Conservation (phyloP, 2,329 filamentous ascomycete genomes). For the Elsinoe arachidis region DNA sequence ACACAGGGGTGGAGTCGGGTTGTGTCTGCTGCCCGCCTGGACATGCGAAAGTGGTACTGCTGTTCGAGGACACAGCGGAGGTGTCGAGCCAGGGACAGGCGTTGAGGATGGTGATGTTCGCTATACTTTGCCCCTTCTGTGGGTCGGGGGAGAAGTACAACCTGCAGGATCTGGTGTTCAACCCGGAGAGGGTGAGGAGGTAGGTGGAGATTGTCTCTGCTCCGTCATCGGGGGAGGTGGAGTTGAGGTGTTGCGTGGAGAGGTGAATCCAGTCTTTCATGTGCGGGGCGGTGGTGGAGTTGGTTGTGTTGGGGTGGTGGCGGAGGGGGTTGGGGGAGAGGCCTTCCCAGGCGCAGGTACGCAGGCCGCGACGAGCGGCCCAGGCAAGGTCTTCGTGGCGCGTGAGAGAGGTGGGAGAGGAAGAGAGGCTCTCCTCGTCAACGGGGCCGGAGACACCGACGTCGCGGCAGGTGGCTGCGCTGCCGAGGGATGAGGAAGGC, state of each 20-base stretch:
- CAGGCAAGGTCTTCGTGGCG: slow-evolving; percentile 23
- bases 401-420: neutral
- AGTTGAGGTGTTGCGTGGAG: slow-evolving; percentile 13
- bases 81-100: slow-evolving; percentile 14
- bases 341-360: slow-evolving; percentile 63
- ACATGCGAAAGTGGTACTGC: neutral
- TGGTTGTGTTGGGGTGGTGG: neutral
- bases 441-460: neutral
- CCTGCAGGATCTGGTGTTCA: slow-evolving; percentile 71
- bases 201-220: slow-evolving; percentile 13
- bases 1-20: neutral
- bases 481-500: slow-evolving; percentile 57
- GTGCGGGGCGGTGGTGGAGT: slow-evolving; percentile 16
- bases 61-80: slow-evolving; percentile 7
- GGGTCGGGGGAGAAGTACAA: slow-evolving; percentile 59
- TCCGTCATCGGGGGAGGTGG: slow-evolving; percentile 14
- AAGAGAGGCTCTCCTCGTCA: neutral
- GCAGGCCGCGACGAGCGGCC: slow-evolving; percentile 43
- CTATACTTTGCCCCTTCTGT: slow-evolving; percentile 41
- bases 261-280: slow-evolving; percentile 10
- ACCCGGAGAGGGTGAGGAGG: slow-evolving; percentile 55
- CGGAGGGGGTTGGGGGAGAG: slow-evolving; percentile 56
- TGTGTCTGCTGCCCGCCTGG: neutral
- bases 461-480: slow-evolving; percentile 36
- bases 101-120: slow-evolving; percentile 53